Evolutionary conservation across 495 filamentous ascomycete genomes (phyloP).

Genomic region (Xylaria scruposa): DNA sequence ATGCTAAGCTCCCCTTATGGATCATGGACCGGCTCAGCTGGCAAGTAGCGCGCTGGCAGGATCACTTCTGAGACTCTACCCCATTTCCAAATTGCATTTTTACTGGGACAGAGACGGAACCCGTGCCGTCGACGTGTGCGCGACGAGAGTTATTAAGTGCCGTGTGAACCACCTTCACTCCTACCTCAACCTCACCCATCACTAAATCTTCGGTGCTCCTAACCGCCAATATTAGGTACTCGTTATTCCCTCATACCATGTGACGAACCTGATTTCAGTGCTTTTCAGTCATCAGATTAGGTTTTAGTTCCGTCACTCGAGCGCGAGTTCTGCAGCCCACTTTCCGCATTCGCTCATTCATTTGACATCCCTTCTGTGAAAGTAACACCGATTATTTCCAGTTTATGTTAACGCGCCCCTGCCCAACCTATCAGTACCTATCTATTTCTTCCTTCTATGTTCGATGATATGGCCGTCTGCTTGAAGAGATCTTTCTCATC

Average conservation of each 20-base stretch:
- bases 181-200: constrained; percentile 6
- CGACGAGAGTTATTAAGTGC: constrained; percentile 19
- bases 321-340: constrained; percentile 19
- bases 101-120: not conserved
- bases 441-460: not conserved
- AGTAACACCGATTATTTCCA: not conserved
- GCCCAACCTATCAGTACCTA: not conserved
- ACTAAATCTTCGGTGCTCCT: constrained; percentile 1
- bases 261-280: not conserved
- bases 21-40: constrained; percentile 8
- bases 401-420: not conserved
- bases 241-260: not conserved
- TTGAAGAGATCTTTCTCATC: constrained; percentile 25
- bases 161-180: constrained; percentile 2
- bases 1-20: constrained; percentile 13
- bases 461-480: constrained; percentile 20
- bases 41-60: constrained; percentile 7
- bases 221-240: not conserved
- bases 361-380: not conserved
- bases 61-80: not conserved
- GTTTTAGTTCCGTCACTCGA: constrained; percentile 1
- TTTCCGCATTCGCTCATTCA: constrained; percentile 25
- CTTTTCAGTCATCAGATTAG: not conserved
- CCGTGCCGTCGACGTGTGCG: constrained; percentile 2
- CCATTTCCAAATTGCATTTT: not conserved